Percentiles rank a stretch among this genome's conserved stretches.
Evolutionary conservation across 768 basidiomycete genomes (phyloP).

Genomic region (Serendipita sp.): DNA sequence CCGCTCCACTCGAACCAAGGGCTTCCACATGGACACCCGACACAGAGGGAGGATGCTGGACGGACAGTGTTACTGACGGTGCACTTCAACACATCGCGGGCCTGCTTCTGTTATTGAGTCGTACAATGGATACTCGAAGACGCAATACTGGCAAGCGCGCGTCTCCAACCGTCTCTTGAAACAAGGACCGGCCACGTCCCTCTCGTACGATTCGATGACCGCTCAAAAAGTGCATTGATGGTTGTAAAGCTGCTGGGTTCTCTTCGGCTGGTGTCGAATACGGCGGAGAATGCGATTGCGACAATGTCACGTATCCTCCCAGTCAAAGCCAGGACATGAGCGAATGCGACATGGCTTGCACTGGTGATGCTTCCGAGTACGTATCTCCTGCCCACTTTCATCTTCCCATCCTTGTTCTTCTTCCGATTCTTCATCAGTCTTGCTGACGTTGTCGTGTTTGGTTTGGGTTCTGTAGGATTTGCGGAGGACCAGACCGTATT

Average conservation of each 20-base stretch:
- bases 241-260: slow-evolving; percentile 19
- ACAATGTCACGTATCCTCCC: neutral
- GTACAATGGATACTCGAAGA: neutral
- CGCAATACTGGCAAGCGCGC: neutral
- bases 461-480: no score
- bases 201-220: neutral
- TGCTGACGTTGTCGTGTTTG: no score
- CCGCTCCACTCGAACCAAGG: no score
- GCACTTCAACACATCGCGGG: no score
- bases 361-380: neutral
- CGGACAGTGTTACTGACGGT: no score
- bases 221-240: slow-evolving; percentile 15
- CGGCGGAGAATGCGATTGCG: slow-evolving; percentile 20
- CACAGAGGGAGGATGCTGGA: no score
- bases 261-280: slow-evolving; percentile 21
- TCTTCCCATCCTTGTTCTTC: no score
- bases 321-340: neutral
- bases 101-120: neutral
- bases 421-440: no score
- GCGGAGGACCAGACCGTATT: no score
- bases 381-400: no score
- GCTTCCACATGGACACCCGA: no score
- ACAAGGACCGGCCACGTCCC: neutral
- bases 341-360: neutral
- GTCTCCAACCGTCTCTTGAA: neutral